Evolutionary conservation across 2,329 filamentous ascomycete species (phyloP), one percentile per base, ranked within the genome.

Genomic region (Microthyrium microscopicum): DNA sequence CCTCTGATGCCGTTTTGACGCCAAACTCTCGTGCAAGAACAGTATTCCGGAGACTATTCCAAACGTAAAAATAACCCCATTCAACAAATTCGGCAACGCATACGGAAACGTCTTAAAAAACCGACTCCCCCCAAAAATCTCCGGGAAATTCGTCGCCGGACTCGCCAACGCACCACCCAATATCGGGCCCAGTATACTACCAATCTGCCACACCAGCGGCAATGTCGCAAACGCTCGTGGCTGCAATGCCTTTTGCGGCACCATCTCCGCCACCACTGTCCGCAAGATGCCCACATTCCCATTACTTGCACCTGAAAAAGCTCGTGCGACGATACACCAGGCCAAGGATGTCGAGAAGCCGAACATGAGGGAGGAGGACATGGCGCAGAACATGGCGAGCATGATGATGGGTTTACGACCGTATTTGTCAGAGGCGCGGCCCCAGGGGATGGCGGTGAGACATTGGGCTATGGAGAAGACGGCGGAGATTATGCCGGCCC

Each of bases 161-260:
- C 82, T 76, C 7, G 84, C 82, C 39, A 95, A 71, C 40, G 83
- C 75, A 5, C 87, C 87, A 19, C 89, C 87, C 46, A 95, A 78
- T 3, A 18, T 76, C 1, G 87, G 87, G 0, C 87, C 87, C 42
- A 93, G 79, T 22, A 93, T 82, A 22, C 73, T 79, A 1, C 87
- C 87, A 31, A 94, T 61, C 7, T 77, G 83, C 78, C 83, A 94
- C 2, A 78, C 79, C 11, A 95, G 58, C 4, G 87, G 87, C 84
- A 95, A 94, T 29, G 95, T 64, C 41, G 77, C 84, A 53, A 95
- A 95, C 0, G 89, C 89, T 34, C 73, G 65, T 0, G 87, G 85
- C 48, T 94, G 87, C 5, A 93, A 62, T 47, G 83, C 77, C 24
- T 36, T 37, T 19, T 31, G 25, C 16, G 29, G 22, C 13, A 22